Evolutionary conservation across 1,284 basidiomycete species (phyloP).

Genomic region (Moniliophthora roreri): DNA sequence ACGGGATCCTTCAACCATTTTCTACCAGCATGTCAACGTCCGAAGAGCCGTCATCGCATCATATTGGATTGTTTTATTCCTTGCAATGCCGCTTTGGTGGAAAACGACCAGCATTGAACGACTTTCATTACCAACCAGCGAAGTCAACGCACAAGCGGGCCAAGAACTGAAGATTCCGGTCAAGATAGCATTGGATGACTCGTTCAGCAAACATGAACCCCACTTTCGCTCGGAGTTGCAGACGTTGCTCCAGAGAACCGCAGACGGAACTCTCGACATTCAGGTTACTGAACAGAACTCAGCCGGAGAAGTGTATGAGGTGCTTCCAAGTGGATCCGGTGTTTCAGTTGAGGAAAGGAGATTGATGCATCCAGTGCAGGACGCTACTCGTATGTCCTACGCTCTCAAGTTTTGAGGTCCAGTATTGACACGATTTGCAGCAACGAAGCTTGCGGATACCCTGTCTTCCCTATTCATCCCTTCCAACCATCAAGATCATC

Average conservation of each 20-base stretch:
- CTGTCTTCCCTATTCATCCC: constrained; percentile 52
- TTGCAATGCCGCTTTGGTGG: constrained; percentile 88
- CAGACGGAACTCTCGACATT: constrained; percentile 33
- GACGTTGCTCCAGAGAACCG: constrained; percentile 20
- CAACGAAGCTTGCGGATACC: constrained; percentile 33
- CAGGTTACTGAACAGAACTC: constrained; percentile 19
- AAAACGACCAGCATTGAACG: constrained; percentile 83
- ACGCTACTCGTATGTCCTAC: constrained; percentile 1
- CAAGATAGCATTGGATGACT: constrained; percentile 43
- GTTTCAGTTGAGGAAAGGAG: constrained; percentile 5
- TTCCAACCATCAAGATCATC: constrained; percentile 51
- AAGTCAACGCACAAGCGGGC: constrained; percentile 54
- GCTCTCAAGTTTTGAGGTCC: background rate
- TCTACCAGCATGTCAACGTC: constrained; percentile 47
- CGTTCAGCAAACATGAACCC: constrained; percentile 4
- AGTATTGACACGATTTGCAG: background rate
- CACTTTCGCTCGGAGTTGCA: constrained; percentile 23
- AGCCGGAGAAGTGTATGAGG: constrained; percentile 4
- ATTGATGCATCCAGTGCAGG: background rate
- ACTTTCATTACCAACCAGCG: constrained; percentile 65
- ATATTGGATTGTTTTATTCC: constrained; percentile 75
- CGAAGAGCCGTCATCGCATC: constrained; percentile 63
- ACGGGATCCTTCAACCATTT: constrained; percentile 27
- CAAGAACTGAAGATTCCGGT: constrained; percentile 53
- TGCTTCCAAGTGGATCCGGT: constrained; percentile 6